phyloP scores from a whole-genome alignment of 495 filamentous ascomycete species.

The Lophiotrema nucula region DNA sequence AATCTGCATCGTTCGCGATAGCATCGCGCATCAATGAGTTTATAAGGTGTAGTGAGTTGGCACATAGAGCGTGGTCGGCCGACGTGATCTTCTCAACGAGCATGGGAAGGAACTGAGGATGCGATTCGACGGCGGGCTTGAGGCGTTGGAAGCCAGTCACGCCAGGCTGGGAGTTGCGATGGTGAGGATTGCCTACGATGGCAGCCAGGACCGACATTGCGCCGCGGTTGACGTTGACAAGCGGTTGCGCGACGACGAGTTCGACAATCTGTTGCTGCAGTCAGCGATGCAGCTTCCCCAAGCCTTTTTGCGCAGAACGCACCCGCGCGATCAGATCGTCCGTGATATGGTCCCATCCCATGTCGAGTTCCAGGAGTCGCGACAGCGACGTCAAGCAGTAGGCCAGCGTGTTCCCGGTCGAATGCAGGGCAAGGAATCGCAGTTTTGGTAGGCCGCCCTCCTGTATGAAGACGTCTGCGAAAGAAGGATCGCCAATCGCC shows the following conservation, averaged over 20 bases:
- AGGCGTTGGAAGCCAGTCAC: constrained; percentile 65
- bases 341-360: constrained; percentile 86
- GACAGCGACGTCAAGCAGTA: constrained; percentile 88
- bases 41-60: constrained; percentile 90
- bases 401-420: constrained; percentile 89
- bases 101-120: constrained; percentile 93
- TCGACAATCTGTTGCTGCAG: constrained; percentile 67
- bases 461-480: constrained; percentile 92
- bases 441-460: constrained; percentile 81
- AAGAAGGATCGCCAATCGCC: constrained; percentile 91
- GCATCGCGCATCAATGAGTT: constrained; percentile 94
- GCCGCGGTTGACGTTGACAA: constrained; percentile 95
- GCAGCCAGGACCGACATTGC: constrained; percentile 95
- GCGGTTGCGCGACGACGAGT: constrained; percentile 88
- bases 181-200: constrained; percentile 80
- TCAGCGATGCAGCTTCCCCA: neutral
- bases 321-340: constrained; percentile 68
- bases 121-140: constrained; percentile 84
- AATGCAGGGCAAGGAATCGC: constrained; percentile 74
- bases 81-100: constrained; percentile 84
- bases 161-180: constrained; percentile 49
- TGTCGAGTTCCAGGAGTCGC: constrained; percentile 87
- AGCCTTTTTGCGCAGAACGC: constrained; percentile 30
- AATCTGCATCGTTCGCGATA: constrained; percentile 71
- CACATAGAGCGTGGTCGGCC: constrained; percentile 93